Percentiles rank a stretch among this genome's conserved stretches.
phyloP scores from a whole-genome alignment of 495 filamentous ascomycete genomes.

The Daldinia concentrica region DNA sequence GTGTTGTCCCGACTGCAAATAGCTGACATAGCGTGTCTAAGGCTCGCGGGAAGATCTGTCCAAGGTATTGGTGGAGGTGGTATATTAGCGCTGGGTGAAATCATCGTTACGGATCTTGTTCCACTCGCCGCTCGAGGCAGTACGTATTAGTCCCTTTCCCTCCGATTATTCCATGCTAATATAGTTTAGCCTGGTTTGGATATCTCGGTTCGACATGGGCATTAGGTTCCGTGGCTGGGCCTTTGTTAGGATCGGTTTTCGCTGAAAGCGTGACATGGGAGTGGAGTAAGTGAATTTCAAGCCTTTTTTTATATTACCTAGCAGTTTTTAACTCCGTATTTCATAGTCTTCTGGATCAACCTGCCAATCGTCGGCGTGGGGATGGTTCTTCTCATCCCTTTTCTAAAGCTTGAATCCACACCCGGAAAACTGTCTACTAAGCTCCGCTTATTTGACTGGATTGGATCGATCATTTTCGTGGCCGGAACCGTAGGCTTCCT shows the following conservation, averaged over 20 bases:
- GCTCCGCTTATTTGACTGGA: slow-evolving; percentile 1
- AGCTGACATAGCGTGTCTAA: not conserved
- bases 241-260: slow-evolving; percentile 1
- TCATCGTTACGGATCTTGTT: slow-evolving; percentile 10
- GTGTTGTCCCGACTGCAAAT: not conserved
- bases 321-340: not conserved
- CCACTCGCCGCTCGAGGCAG: slow-evolving; percentile 8
- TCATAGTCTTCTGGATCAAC: slow-evolving; percentile 11
- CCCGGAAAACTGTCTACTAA: slow-evolving; percentile 1
- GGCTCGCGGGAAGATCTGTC: slow-evolving; percentile 8
- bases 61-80: slow-evolving; percentile 13
- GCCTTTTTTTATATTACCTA: too few relatives aligned
- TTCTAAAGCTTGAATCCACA: slow-evolving; percentile 3
- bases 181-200: slow-evolving; percentile 6
- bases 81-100: slow-evolving; percentile 12
- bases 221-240: slow-evolving; percentile 6
- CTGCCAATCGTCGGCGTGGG: slow-evolving; percentile 9
- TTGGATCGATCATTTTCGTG: slow-evolving; percentile 7
- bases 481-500: not conserved
- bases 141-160: not conserved
- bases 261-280: slow-evolving; percentile 3
- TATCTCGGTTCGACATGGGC: slow-evolving; percentile 17
- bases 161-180: not conserved
- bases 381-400: not conserved
- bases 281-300: slow-evolving; percentile 7